A percentile compares a stretch with the other conserved stretches of the same genome.
phyloP scores from a whole-genome alignment of 371 early-diverging fungal genomes.

The Circinella minor region DNA sequence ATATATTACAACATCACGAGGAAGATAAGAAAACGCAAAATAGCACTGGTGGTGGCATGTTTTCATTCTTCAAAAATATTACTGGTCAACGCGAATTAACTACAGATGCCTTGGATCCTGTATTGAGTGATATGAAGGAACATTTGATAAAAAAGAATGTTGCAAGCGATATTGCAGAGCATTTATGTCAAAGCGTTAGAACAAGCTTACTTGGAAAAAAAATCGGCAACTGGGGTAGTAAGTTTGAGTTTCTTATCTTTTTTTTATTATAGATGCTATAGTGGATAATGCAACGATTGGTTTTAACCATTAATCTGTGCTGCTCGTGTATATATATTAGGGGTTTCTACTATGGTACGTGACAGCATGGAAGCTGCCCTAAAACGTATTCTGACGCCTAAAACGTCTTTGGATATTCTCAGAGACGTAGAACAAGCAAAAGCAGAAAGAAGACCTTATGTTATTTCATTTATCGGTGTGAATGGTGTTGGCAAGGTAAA shows the following conservation, averaged over 20 bases:
- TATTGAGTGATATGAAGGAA: constrained; percentile 83
- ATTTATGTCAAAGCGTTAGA: constrained; percentile 82
- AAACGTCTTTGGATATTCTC: constrained; percentile 95
- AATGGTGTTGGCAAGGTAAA: constrained; percentile 94
- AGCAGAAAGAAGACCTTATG: constrained; percentile 80
- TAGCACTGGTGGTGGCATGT: constrained; percentile 45
- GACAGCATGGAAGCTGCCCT: constrained; percentile 83
- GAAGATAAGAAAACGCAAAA: constrained; percentile 14
- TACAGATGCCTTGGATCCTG: constrained; percentile 69
- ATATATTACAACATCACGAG: constrained; percentile 10
- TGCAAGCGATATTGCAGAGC: constrained; percentile 88
- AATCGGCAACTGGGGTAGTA: constrained; percentile 77
- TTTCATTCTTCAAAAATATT: constrained; percentile 71
- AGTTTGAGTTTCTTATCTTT: constrained; percentile 12
- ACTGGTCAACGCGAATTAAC: constrained; percentile 71
- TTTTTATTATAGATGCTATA: no score
- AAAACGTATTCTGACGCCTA: constrained; percentile 88
- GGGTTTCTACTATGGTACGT: constrained; percentile 71
- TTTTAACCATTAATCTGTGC: background rate
- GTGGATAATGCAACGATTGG: no score
- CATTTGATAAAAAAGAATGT: constrained; percentile 95
- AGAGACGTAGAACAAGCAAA: constrained; percentile 85
- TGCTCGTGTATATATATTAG: constrained; percentile 25
- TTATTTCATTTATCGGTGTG: constrained; percentile 97
- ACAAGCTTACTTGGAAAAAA: constrained; percentile 81